phyloP scores from a whole-genome alignment of 2,329 filamentous ascomycete genomes.

The Fusarium marasasianum region DNA sequence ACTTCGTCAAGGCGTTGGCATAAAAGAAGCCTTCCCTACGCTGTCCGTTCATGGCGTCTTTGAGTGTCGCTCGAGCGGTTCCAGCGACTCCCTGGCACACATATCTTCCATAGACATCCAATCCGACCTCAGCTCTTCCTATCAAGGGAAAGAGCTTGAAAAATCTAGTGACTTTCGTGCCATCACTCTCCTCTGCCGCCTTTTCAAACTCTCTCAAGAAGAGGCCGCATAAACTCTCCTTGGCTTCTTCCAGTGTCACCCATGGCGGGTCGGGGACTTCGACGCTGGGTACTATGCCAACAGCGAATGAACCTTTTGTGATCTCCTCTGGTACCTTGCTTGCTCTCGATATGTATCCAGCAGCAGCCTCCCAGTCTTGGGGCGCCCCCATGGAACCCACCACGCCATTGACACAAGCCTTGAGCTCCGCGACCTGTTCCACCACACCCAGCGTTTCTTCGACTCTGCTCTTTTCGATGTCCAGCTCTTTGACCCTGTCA shows the following conservation, averaged over 20 bases:
- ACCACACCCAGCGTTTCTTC: slow-evolving; percentile 91
- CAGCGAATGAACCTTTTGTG: slow-evolving; percentile 84
- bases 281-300: slow-evolving; percentile 91
- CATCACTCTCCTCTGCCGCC: slow-evolving; percentile 87
- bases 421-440: slow-evolving; percentile 95
- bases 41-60: slow-evolving; percentile 65
- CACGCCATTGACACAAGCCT: slow-evolving; percentile 94
- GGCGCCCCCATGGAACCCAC: slow-evolving; percentile 96
- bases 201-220: slow-evolving; percentile 96
- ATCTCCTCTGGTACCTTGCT: slow-evolving; percentile 83
- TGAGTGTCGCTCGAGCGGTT: slow-evolving; percentile 82
- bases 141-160: slow-evolving; percentile 98
- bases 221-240: slow-evolving; percentile 87
- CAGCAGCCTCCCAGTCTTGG: slow-evolving; percentile 98
- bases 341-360: slow-evolving; percentile 86
- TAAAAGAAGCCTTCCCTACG: slow-evolving; percentile 87
- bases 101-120: slow-evolving; percentile 95
- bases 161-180: slow-evolving; percentile 89
- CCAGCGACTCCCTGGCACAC: slow-evolving; percentile 94
- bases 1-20: slow-evolving; percentile 84
- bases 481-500: slow-evolving; percentile 84
- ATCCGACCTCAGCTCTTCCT: slow-evolving; percentile 83
- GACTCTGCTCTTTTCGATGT: slow-evolving; percentile 90
- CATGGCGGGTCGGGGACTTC: slow-evolving; percentile 93
- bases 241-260: slow-evolving; percentile 85